These are phyloP conservation scores for Populus hybrid DNA, from an alignment of 441 rosid species.

Conservation along the genomic window DNA sequence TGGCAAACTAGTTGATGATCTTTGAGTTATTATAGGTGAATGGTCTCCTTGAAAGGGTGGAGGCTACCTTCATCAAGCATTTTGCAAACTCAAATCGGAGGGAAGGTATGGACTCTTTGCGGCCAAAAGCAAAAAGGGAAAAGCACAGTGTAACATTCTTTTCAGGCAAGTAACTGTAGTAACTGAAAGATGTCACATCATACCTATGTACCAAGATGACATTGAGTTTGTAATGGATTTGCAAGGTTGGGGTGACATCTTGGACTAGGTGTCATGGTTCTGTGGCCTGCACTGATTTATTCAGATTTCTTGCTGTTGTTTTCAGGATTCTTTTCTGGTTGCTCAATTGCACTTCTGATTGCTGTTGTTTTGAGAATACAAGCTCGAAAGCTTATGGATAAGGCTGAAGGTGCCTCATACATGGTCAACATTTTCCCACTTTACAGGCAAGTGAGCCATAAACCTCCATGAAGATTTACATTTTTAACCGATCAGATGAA, in stretches of 20 bases:
- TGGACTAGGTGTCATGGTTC: background rate
- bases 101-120: constrained; percentile 57
- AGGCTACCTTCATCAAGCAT: constrained; percentile 52
- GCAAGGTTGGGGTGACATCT: too few relatives aligned
- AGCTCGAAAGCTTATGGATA: constrained; percentile 42
- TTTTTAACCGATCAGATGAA: background rate
- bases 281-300: background rate
- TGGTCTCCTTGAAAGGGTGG: constrained; percentile 56
- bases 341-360: constrained; percentile 48
- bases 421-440: constrained; percentile 68
- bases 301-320: background rate
- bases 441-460: constrained; percentile 58
- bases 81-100: constrained; percentile 55
- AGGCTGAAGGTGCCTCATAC: constrained; percentile 44
- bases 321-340: constrained; percentile 69
- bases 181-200: background rate
- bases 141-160: constrained; percentile 61
- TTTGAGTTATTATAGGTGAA: constrained; percentile 35
- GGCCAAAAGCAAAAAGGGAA: constrained; percentile 56
- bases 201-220: background rate
- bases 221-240: background rate
- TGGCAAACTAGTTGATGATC: background rate
- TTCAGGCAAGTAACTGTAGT: constrained; percentile 38
- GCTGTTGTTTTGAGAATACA: constrained; percentile 53
- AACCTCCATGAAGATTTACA: background rate